A percentile compares a stretch with the other conserved stretches of the same genome.
Evolutionary conservation across 441 rosid species (phyloP).

Genomic region (Hura crepitans): DNA sequence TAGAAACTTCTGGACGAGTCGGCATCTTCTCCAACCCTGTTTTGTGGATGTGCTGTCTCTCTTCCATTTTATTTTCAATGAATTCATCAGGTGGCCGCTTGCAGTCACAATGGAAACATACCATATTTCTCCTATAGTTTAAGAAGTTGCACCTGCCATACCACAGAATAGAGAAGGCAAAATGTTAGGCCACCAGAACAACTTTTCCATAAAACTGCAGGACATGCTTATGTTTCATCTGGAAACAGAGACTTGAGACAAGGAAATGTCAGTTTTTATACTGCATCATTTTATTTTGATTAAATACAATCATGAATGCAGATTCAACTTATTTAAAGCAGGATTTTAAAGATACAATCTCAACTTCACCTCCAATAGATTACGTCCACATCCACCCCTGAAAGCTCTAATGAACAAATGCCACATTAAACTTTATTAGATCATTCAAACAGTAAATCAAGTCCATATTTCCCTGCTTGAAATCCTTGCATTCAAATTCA

Average conservation of each 20-base stretch:
- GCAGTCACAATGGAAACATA: conserved; percentile 93
- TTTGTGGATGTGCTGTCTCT: conserved; percentile 39
- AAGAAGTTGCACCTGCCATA: conserved; percentile 87
- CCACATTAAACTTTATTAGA: not conserved
- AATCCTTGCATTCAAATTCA: not conserved
- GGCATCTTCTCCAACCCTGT: conserved; percentile 41
- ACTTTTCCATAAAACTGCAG: not conserved
- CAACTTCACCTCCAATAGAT: not conserved
- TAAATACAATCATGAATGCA: not conserved
- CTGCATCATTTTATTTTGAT: too few species aligned
- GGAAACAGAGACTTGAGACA: not conserved
- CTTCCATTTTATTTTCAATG: conserved; percentile 54
- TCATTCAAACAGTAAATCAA: not conserved
- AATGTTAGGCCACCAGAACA: not conserved
- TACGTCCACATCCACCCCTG: not conserved
- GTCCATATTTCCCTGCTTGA: not conserved
- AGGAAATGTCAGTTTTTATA: not conserved
- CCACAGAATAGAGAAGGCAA: conserved; percentile 26
- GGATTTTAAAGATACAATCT: not conserved
- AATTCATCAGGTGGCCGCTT: conserved; percentile 82
- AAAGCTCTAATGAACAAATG: not conserved
- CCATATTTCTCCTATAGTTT: conserved; percentile 83
- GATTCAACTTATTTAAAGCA: not conserved
- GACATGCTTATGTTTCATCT: not conserved
- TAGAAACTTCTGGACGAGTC: conserved; percentile 54